Conservation (phyloP, 1,139 yeast genomes). For the Suhomyces coccinellae region DNA sequence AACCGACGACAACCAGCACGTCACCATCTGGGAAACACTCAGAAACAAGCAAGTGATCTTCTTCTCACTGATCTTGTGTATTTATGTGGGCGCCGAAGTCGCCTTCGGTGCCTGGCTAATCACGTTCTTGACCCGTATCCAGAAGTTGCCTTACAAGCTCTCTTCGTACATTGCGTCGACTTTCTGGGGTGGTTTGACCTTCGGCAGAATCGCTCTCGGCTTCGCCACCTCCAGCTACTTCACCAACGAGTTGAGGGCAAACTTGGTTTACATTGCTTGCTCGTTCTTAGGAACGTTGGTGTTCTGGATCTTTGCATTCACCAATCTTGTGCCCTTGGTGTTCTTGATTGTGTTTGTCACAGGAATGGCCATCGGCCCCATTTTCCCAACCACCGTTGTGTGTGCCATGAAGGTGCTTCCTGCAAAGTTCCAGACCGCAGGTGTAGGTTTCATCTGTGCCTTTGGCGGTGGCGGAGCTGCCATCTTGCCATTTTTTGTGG, state of each 20-base stretch:
- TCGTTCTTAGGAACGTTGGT: slow-evolving; percentile 32
- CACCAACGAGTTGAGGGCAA: slow-evolving; percentile 50
- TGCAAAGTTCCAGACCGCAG: slow-evolving; percentile 57
- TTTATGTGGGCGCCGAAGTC: slow-evolving; percentile 69
- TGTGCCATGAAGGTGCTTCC: slow-evolving; percentile 67
- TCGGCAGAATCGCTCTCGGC: slow-evolving; percentile 61
- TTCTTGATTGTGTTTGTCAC: slow-evolving; percentile 48
- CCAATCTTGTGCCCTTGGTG: slow-evolving; percentile 24
- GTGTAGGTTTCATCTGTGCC: slow-evolving; percentile 76
- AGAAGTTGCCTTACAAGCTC: slow-evolving; percentile 41
- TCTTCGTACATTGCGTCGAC: slow-evolving; percentile 63
- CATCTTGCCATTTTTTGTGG: slow-evolving; percentile 62
- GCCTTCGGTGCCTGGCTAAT: slow-evolving; percentile 70
- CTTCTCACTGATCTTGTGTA: slow-evolving; percentile 52
- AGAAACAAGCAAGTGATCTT: slow-evolving; percentile 46
- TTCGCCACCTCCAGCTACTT: slow-evolving; percentile 56
- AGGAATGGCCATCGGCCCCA: slow-evolving; percentile 77
- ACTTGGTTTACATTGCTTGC: slow-evolving; percentile 35
- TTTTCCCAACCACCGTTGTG: slow-evolving; percentile 74
- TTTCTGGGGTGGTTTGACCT: slow-evolving; percentile 66
- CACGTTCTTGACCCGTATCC: slow-evolving; percentile 55
- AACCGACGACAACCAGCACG: slow-evolving; percentile 18
- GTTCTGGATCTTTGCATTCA: slow-evolving; percentile 32
- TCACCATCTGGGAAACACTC: slow-evolving; percentile 34
- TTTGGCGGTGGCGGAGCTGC: slow-evolving; percentile 79